Evolutionary conservation across 768 basidiomycete genomes (phyloP).

Genomic region (Kwoniella bestiolae): DNA sequence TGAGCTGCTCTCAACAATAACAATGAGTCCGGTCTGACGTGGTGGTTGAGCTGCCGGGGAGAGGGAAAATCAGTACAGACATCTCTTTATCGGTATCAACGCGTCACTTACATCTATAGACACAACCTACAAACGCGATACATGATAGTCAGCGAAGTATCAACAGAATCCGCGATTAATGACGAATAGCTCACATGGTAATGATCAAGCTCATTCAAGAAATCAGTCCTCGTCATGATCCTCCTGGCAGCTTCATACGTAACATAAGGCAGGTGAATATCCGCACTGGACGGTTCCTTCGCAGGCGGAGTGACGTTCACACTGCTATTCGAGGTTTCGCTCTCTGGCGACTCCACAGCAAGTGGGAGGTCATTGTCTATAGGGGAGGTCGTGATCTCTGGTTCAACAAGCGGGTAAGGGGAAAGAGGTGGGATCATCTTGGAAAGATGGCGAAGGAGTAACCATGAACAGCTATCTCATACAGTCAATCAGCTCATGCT

Average conservation of each 20-base stretch:
- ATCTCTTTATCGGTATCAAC: not conserved
- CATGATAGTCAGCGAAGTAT: not conserved
- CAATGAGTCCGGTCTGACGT: constrained; percentile 79
- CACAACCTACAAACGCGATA: constrained; percentile 69
- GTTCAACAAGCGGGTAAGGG: not conserved
- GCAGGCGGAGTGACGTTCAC: constrained; percentile 65
- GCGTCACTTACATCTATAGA: constrained; percentile 69
- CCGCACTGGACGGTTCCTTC: constrained; percentile 59
- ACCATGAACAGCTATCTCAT: constrained; percentile 70
- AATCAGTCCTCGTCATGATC: constrained; percentile 84
- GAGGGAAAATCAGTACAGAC: not conserved
- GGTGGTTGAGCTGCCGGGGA: constrained; percentile 71
- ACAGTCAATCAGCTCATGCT: not conserved
- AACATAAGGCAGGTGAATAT: constrained; percentile 30
- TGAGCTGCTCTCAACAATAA: constrained; percentile 74
- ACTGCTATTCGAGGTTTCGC: constrained; percentile 57
- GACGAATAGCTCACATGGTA: constrained; percentile 59
- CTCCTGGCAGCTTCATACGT: constrained; percentile 70
- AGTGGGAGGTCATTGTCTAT: constrained; percentile 18
- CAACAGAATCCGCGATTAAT: not conserved
- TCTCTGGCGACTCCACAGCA: constrained; percentile 6
- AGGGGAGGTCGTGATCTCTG: not conserved
- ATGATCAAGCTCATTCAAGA: constrained; percentile 64
- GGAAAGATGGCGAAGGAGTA: constrained; percentile 74
- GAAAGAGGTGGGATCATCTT: constrained; percentile 47